These are phyloP conservation scores for Desmodesmus armatus DNA, from an alignment of 139 green algal genomes.

Conservation along the genomic window DNA sequence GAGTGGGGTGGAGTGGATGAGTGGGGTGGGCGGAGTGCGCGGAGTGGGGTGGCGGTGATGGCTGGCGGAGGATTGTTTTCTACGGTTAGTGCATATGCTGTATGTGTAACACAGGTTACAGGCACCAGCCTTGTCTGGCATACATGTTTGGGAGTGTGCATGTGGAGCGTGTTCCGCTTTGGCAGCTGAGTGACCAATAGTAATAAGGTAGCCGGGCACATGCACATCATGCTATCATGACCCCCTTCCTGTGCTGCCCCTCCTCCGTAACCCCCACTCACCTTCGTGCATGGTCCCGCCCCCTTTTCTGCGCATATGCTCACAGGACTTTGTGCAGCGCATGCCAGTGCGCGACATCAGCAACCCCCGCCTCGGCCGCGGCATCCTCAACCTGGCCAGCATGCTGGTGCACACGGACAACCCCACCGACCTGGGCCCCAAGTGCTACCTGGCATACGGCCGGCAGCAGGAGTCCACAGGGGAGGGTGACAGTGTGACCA, in stretches of 20 bases:
- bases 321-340: constrained; percentile 52
- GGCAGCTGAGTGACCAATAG: no score
- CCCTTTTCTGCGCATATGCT: background rate
- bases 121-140: no score
- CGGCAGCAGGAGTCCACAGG: constrained; percentile 1
- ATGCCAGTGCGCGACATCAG: constrained; percentile 52
- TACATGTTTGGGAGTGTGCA: no score
- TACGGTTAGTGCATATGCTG: no score
- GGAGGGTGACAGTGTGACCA: constrained; percentile 89
- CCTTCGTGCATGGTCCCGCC: no score
- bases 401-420: constrained; percentile 36
- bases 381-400: constrained; percentile 64
- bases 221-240: no score
- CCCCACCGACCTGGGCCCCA: constrained; percentile 67
- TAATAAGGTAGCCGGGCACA: no score
- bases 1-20: background rate
- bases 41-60: background rate
- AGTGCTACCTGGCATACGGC: constrained; percentile 66
- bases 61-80: no score
- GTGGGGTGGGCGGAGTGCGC: background rate
- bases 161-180: no score
- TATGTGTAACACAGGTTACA: no score
- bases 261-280: background rate
- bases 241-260: no score
- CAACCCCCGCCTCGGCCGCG: constrained; percentile 37